These are phyloP conservation scores for Oryza nivara DNA, from an alignment of 176 grass and related monocot genomes.

Conservation along the genomic window DNA sequence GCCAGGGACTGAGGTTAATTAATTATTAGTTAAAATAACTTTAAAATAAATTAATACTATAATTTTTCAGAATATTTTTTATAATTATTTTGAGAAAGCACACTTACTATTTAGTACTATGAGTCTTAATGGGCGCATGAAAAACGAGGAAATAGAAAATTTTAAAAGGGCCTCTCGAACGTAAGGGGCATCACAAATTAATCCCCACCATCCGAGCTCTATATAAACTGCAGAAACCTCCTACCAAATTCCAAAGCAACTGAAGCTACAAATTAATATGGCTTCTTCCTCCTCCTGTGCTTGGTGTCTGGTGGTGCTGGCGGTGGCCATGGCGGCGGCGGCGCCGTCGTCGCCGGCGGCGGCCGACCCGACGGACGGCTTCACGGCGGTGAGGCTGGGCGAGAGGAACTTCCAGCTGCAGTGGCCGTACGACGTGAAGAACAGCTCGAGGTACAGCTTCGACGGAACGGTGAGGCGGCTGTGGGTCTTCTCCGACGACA, in stretches of 20 bases:
- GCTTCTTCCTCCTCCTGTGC: background rate
- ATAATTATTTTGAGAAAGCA: too few species aligned
- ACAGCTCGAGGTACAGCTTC: constrained; percentile 24
- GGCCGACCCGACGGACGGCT: constrained; percentile 39
- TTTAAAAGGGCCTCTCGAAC: too few species aligned
- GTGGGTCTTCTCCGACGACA: constrained; percentile 50
- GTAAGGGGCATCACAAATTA: too few species aligned
- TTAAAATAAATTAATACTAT: too few species aligned
- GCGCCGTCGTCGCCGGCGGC: background rate
- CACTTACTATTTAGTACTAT: too few species aligned
- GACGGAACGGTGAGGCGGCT: constrained; percentile 34
- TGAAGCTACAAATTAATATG: too few species aligned
- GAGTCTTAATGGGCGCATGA: too few species aligned
- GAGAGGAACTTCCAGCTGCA: constrained; percentile 44
- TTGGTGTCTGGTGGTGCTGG: background rate
- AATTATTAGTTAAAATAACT: too few species aligned
- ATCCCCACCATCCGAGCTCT: background rate
- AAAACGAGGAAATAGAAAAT: too few species aligned
- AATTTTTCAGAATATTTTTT: too few species aligned
- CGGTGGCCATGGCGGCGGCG: background rate
- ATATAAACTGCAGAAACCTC: background rate
- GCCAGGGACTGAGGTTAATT: too few species aligned
- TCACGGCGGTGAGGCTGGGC: constrained; percentile 42
- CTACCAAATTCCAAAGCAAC: too few species aligned
- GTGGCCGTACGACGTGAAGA: constrained; percentile 36